Conservation (phyloP, 2,329 filamentous ascomycete species). For the Colletotrichum spaethianum region DNA sequence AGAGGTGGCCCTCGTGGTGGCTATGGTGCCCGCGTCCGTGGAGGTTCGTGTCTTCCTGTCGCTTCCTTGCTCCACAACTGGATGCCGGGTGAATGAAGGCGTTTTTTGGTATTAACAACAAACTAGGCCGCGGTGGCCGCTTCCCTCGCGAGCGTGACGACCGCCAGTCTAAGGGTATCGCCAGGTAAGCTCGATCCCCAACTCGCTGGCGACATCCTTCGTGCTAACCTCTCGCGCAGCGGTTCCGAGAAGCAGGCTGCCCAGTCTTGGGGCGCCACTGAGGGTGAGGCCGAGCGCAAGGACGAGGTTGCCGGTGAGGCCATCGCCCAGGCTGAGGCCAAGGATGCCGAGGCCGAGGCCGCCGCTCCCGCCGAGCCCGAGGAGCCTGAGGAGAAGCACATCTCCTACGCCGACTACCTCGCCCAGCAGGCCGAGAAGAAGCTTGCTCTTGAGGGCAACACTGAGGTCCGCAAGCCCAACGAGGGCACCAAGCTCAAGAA, state of each 20-base stretch:
- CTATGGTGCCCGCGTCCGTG: constrained; percentile 74
- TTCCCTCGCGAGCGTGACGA: constrained; percentile 69
- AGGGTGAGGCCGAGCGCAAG: constrained; percentile 86
- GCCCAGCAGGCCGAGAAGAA: constrained; percentile 82
- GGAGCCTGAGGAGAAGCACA: constrained; percentile 86
- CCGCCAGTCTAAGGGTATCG: constrained; percentile 65
- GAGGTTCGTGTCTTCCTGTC: constrained; percentile 59
- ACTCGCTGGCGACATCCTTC: constrained; percentile 6
- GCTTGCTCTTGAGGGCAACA: constrained; percentile 73
- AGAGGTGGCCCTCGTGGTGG: constrained; percentile 68
- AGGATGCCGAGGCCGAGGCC: constrained; percentile 70
- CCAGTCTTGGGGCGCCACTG: constrained; percentile 89
- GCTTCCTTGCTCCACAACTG: not conserved
- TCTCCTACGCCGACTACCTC: constrained; percentile 92
- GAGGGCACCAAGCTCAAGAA: constrained; percentile 90
- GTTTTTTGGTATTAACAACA: constrained; percentile 19
- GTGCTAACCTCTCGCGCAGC: constrained; percentile 58
- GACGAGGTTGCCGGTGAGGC: constrained; percentile 93
- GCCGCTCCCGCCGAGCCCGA: constrained; percentile 75
- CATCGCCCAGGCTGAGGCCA: constrained; percentile 88
- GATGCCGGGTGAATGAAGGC: not conserved
- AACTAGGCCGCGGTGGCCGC: constrained; percentile 67
- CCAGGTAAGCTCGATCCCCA: constrained; percentile 57
- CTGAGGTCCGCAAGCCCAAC: constrained; percentile 89
- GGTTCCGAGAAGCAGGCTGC: constrained; percentile 89